Percentiles rank a stretch among this genome's conserved stretches.
Evolutionary conservation across 2,329 filamentous ascomycete species (phyloP).

Genomic region (Leptographium procerum): DNA sequence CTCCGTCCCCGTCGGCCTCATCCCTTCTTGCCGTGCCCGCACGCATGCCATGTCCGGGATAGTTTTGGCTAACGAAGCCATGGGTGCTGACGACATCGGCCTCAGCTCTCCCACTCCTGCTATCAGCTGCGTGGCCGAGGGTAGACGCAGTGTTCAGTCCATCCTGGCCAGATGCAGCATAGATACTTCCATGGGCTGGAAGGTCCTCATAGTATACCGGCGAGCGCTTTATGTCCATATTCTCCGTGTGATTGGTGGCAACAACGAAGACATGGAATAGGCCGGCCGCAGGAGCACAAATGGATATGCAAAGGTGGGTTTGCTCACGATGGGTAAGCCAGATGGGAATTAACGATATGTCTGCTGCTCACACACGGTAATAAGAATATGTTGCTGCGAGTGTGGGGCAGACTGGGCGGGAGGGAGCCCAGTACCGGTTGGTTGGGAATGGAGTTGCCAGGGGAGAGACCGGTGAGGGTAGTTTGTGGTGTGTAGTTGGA

Average conservation of each 20-base stretch:
- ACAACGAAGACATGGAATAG: slow-evolving; percentile 6
- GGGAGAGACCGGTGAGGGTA: neutral
- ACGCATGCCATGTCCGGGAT: slow-evolving; percentile 1
- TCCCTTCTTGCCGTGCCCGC: slow-evolving; percentile 2
- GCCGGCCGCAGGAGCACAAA: neutral
- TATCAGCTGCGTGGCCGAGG: neutral
- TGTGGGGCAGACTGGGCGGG: neutral
- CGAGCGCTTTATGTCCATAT: slow-evolving; percentile 10
- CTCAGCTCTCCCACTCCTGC: neutral
- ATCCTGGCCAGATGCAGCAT: slow-evolving; percentile 1
- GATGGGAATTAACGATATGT: neutral
- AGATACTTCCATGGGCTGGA: slow-evolving; percentile 3
- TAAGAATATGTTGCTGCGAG: neutral
- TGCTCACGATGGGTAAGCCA: neutral
- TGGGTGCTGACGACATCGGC: neutral
- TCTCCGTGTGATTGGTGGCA: neutral
- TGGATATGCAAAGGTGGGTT: neutral
- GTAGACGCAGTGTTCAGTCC: neutral
- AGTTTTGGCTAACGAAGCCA: neutral
- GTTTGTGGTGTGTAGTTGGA: neutral
- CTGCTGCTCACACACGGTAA: neutral
- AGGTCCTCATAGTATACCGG: slow-evolving; percentile 8
- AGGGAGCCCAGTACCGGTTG: neutral
- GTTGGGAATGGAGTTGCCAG: neutral
- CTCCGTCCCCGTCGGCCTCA: slow-evolving; percentile 7